Evolutionary conservation across 1,139 yeast species (phyloP), one percentile per base, ranked within the genome.

Genomic region (Blastobotrys malaysiensis): DNA sequence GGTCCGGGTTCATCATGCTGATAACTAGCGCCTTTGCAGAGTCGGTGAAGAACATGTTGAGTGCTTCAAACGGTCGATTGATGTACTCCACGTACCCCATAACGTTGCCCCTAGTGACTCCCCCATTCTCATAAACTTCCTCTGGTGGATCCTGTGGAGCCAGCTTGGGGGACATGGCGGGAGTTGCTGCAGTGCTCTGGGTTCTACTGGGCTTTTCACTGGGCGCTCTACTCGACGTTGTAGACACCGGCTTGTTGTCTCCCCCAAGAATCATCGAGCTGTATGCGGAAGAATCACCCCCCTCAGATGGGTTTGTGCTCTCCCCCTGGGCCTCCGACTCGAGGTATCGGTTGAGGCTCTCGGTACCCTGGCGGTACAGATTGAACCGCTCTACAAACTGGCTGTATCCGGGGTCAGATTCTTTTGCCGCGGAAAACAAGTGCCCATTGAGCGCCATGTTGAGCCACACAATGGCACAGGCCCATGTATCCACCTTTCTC

Each of bases 381-480:
- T 31, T 31, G 11, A 31, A 31, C 16, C 39, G 14, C 39, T 31
- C 39, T 7, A 26, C 46, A 51, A 60, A 63, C 52, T 58, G 53
- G 22, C 46, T 55, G 55, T 63, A 70, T 20, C 65, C 58, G 20
- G 56, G 50, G 49, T 70, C 72, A 26, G 58, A 59, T 31, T 54
- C 53, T 39, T 57, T 64, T 13, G 73, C 73, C 49, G 63, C 64
- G 26, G 60, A 57, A 53, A 70, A 70, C 11, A 70, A 63, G 13
- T 66, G 67, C 1, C 72, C 73, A 18, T 69, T 69, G 45, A 61
- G 64, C n/a, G 69, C 61, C 93, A 90, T 85, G 14, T 95, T 95
- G 87, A 89, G 84, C 68, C 86, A 89, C 43, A 89, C 88, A 14
- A 88, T 53, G 52, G 95, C 96, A 72, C 96, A 86, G 0, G 96